These are phyloP conservation scores for Kondoa malvinella DNA, from an alignment of 768 basidiomycete genomes.

Conservation along the genomic window DNA sequence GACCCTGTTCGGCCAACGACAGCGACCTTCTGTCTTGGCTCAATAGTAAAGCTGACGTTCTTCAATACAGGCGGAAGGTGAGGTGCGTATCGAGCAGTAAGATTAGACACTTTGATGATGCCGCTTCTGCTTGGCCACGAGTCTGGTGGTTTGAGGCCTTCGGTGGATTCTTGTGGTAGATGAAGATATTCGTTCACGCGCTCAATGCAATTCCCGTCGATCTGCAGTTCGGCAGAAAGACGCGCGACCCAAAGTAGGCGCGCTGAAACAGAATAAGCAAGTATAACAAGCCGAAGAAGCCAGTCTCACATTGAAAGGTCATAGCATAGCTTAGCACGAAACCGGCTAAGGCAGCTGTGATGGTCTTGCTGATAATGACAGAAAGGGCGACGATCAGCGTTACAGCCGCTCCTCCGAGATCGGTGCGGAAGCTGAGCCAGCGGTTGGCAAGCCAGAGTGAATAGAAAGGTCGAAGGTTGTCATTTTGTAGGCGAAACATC, in stretches of 20 bases:
- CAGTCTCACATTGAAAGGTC: slow-evolving; percentile 18
- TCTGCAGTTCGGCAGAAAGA: slow-evolving; percentile 29
- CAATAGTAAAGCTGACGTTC: slow-evolving; percentile 28
- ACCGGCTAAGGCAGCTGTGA: slow-evolving; percentile 33
- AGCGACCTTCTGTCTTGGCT: slow-evolving; percentile 30
- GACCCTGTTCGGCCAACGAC: slow-evolving; percentile 16
- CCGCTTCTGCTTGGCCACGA: slow-evolving; percentile 33
- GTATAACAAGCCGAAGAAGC: no score
- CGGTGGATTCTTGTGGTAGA: slow-evolving; percentile 21
- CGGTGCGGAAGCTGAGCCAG: slow-evolving; percentile 24
- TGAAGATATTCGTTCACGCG: slow-evolving; percentile 31
- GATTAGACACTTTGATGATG: slow-evolving; percentile 31
- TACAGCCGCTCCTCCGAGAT: slow-evolving; percentile 32
- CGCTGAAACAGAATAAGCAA: slow-evolving; percentile 29
- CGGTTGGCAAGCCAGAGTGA: slow-evolving; percentile 32
- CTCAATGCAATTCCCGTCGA: slow-evolving; percentile 36
- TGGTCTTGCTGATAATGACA: slow-evolving; percentile 28
- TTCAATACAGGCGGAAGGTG: slow-evolving; percentile 33
- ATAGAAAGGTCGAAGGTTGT: slow-evolving; percentile 35
- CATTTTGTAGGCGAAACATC: slow-evolving; percentile 31
- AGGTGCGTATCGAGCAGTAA: slow-evolving; percentile 28
- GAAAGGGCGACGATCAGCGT: slow-evolving; percentile 32
- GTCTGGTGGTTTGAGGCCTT: slow-evolving; percentile 32
- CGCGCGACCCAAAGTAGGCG: slow-evolving; percentile 36
- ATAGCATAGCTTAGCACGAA: slow-evolving; percentile 29